Evolutionary conservation across 2,329 filamentous ascomycete species (phyloP), one percentile per base, ranked within the genome.

Genomic region (Lasiodiplodia sp.): DNA sequence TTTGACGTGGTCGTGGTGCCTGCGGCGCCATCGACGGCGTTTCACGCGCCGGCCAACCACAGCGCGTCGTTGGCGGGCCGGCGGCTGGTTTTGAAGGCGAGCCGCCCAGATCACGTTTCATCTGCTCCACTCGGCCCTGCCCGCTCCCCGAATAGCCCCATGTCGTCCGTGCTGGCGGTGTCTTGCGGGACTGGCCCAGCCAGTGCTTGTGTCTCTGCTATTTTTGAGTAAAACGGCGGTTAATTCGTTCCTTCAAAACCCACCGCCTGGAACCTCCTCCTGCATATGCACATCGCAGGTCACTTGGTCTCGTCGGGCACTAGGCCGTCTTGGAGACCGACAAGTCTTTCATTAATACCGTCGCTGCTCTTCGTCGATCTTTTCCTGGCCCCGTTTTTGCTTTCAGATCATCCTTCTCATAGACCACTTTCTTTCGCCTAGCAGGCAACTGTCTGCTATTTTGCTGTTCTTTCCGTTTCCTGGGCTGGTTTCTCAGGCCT

Each of bases 211-310:
- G 65, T 44, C 40, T 49, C 62, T 67, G 65, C 72, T 75, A 75
- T 77, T 74, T 73, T 74, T 56, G 73, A 69, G 71, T 76, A 77
- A 79, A 78, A 79, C 78, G 73, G 78, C 77, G 78, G 74, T 76
- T 80, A 79, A 71, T 53, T 71, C 68, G 72, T 75, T 74, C 78
- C 73, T 52, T 79, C 76, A 79, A 79, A 78, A 79, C 71, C 73
- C 75, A 71, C 70, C 70, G 37, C 51, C 52, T 70, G 71, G 74
- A 72, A 73, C 72, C 66, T 71, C 67, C 71, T 67, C 68, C 69
- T 68, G 62, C 68, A 68, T 70, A 70, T 71, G 72, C 71, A 74
- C 38, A 62, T 62, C 71, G 72, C 70, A 72, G 73, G 51, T 66
- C 64, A 56, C 57, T 62, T 21, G n/a, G 44, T 64, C 47, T 38